Percentiles rank a stretch among this genome's conserved stretches.
These are phyloP conservation scores for Dendrothele bispora DNA, from an alignment of 768 basidiomycete genomes.

Conservation along the genomic window DNA sequence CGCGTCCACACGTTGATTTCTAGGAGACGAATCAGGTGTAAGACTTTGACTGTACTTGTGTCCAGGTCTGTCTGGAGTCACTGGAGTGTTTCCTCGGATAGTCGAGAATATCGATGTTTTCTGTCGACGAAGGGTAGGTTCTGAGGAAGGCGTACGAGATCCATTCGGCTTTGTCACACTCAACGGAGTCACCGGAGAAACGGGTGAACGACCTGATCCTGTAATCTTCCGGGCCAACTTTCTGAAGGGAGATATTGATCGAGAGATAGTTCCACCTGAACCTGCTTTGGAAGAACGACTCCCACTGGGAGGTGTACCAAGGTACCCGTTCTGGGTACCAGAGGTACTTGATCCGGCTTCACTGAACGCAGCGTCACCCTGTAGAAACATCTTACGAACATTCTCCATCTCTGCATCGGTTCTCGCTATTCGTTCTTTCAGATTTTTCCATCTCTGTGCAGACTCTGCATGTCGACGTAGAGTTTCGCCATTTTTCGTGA, in stretches of 20 bases:
- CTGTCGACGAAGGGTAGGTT: slow-evolving; percentile 56
- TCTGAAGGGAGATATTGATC: slow-evolving; percentile 79
- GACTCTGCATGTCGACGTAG: slow-evolving; percentile 88
- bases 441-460: slow-evolving; percentile 78
- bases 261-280: slow-evolving; percentile 57
- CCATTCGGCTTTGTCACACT: slow-evolving; percentile 42
- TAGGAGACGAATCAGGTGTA: slow-evolving; percentile 69
- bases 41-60: slow-evolving; percentile 74
- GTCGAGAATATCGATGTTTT: slow-evolving; percentile 62
- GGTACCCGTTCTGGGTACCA: slow-evolving; percentile 58
- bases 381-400: slow-evolving; percentile 58
- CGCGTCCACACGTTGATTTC: slow-evolving; percentile 35
- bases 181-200: slow-evolving; percentile 45
- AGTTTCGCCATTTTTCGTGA: slow-evolving; percentile 96
- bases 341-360: slow-evolving; percentile 74
- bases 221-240: slow-evolving; percentile 75
- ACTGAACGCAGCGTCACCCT: slow-evolving; percentile 55
- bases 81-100: slow-evolving; percentile 45
- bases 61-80: slow-evolving; percentile 55
- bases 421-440: slow-evolving; percentile 76
- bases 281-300: slow-evolving; percentile 41
- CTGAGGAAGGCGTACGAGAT: slow-evolving; percentile 50
- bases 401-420: slow-evolving; percentile 83
- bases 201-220: slow-evolving; percentile 37
- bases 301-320: slow-evolving; percentile 63